Evolutionary conservation across 1,139 yeast species (phyloP).

Genomic region (Blastobotrys proliferans): DNA sequence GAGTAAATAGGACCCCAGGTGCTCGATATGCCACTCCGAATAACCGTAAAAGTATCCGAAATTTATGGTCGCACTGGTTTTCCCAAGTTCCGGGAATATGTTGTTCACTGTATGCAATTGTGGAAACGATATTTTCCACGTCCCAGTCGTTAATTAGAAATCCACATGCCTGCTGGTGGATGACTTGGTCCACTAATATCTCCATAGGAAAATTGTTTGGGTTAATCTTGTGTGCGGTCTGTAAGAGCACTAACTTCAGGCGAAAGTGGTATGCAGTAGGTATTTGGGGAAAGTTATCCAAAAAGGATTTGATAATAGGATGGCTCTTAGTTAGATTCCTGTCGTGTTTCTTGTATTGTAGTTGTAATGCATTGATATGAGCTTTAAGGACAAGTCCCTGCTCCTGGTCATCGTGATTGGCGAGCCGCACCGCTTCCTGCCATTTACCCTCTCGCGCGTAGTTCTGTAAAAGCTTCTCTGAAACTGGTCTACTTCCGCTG

Average conservation of each 20-base stretch:
- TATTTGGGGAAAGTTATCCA: slow-evolving; percentile 28
- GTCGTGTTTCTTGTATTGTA: slow-evolving; percentile 1
- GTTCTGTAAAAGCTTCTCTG: too few species aligned
- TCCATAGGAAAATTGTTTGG: slow-evolving; percentile 36
- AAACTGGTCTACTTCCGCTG: neutral
- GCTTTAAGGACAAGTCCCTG: slow-evolving; percentile 21
- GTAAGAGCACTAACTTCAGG: slow-evolving; percentile 39
- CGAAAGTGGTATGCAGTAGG: slow-evolving; percentile 37
- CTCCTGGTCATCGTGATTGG: slow-evolving; percentile 2
- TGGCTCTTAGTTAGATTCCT: slow-evolving; percentile 12
- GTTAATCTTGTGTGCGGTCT: slow-evolving; percentile 38
- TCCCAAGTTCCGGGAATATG: slow-evolving; percentile 17
- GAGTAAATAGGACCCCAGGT: slow-evolving; percentile 25
- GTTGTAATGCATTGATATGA: slow-evolving; percentile 28
- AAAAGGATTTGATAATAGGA: slow-evolving; percentile 28
- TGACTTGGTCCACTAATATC: slow-evolving; percentile 25
- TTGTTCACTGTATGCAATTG: slow-evolving; percentile 31
- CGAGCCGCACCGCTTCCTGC: too few species aligned
- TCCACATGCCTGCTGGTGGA: slow-evolving; percentile 34
- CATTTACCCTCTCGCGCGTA: too few species aligned
- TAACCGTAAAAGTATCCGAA: slow-evolving; percentile 27
- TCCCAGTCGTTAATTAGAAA: slow-evolving; percentile 28
- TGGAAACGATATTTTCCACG: slow-evolving; percentile 28
- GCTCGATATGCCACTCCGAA: slow-evolving; percentile 31
- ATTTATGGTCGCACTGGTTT: slow-evolving; percentile 26